Evolutionary conservation across 2,329 filamentous ascomycete species (phyloP).

Genomic region (Fusarium sp.): DNA sequence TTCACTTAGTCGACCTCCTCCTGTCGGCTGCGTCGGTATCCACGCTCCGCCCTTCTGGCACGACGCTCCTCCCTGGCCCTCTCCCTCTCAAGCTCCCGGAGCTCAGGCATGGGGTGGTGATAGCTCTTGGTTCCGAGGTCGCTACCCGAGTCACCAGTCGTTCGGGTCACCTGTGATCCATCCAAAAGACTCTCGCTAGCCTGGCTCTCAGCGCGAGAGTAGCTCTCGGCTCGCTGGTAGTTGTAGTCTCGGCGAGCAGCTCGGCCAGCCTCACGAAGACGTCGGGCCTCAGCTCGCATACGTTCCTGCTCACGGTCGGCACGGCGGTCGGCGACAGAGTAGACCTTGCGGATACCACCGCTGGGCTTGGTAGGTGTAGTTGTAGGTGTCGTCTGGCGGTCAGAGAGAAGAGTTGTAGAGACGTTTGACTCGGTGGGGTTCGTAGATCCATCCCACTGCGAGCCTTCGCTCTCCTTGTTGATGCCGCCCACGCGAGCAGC

Average conservation of each 20-base stretch:
- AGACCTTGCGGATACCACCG: constrained; percentile 70
- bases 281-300: constrained; percentile 67
- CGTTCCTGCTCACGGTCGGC: constrained; percentile 65
- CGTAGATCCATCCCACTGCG: constrained; percentile 79
- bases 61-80: constrained; percentile 52
- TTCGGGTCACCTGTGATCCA: constrained; percentile 49
- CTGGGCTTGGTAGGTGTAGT: constrained; percentile 58
- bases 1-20: constrained; percentile 44
- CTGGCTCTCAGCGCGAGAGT: constrained; percentile 39
- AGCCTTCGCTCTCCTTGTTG: constrained; percentile 84
- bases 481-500: constrained; percentile 88
- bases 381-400: constrained; percentile 69
- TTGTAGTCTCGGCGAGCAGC: constrained; percentile 63
- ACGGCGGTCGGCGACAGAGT: constrained; percentile 69
- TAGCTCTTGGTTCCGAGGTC: constrained; percentile 71
- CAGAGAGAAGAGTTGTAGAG: constrained; percentile 70
- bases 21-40: constrained; percentile 50
- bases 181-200: constrained; percentile 50
- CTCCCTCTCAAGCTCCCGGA: constrained; percentile 53
- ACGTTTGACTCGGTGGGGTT: constrained; percentile 76
- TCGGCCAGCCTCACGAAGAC: constrained; percentile 66
- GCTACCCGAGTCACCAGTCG: constrained; percentile 55
- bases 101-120: constrained; percentile 66
- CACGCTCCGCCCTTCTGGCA: constrained; percentile 47
- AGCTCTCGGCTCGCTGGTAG: constrained; percentile 58